Conservation (phyloP, 495 filamentous ascomycete genomes). For the Hyaloscypha hepaticicola region DNA sequence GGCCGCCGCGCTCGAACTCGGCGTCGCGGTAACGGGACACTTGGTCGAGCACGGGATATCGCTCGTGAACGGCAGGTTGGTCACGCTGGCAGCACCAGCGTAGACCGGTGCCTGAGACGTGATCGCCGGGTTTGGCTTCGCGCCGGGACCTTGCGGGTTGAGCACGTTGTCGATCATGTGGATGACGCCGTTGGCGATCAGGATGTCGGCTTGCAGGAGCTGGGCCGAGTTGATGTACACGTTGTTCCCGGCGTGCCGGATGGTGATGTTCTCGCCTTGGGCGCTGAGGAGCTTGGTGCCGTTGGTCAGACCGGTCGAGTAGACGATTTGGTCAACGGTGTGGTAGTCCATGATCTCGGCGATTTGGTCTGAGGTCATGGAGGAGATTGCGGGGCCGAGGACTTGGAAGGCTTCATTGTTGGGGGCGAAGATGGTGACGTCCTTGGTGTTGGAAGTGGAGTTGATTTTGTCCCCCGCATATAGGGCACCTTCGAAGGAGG, state of each 20-base stretch:
- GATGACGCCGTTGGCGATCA: slow-evolving; percentile 65
- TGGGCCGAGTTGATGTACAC: slow-evolving; percentile 49
- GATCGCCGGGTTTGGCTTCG: slow-evolving; percentile 24
- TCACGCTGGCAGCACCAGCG: slow-evolving; percentile 18
- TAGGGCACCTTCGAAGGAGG: slow-evolving; percentile 57
- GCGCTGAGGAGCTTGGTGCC: slow-evolving; percentile 43
- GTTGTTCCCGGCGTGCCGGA: slow-evolving; percentile 47
- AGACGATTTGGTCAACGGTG: slow-evolving; percentile 54
- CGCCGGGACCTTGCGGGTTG: slow-evolving; percentile 22
- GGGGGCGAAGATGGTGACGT: slow-evolving; percentile 66
- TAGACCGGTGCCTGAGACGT: slow-evolving; percentile 24
- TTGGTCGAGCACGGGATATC: slow-evolving; percentile 35
- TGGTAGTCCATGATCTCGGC: slow-evolving; percentile 56
- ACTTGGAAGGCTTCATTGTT: slow-evolving; percentile 60
- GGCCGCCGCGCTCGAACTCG: slow-evolving; percentile 1
- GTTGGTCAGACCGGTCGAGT: slow-evolving; percentile 45
- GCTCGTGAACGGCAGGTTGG: slow-evolving; percentile 21
- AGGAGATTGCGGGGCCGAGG: slow-evolving; percentile 51
- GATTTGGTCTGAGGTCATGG: slow-evolving; percentile 48
- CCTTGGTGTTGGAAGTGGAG: slow-evolving; percentile 39
- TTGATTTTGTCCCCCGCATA: slow-evolving; percentile 42
- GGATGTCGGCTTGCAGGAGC: slow-evolving; percentile 56
- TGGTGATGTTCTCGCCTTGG: slow-evolving; percentile 48
- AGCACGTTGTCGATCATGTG: slow-evolving; percentile 57
- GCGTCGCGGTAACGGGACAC: slow-evolving; percentile 26